Evolutionary conservation across 2,329 filamentous ascomycete species (phyloP).

Genomic region (Pseudopyricularia javanii): DNA sequence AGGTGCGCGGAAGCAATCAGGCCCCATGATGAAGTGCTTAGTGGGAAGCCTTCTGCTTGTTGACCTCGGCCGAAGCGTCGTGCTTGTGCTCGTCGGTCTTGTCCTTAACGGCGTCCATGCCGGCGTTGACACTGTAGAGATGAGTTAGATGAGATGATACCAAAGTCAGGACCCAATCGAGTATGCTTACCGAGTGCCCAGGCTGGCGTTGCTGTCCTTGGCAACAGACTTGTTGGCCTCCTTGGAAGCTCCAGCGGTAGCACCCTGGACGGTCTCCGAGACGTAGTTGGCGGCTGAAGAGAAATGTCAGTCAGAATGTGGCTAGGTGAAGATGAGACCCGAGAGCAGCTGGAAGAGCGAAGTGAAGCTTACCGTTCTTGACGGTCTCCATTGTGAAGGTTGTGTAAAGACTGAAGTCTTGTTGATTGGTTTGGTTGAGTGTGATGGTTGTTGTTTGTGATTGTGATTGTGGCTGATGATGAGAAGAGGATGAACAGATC

Average conservation of each 20-base stretch:
- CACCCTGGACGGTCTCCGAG: slow-evolving; percentile 38
- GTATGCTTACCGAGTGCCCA: slow-evolving; percentile 29
- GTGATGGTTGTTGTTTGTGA: slow-evolving; percentile 5
- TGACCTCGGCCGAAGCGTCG: slow-evolving; percentile 21
- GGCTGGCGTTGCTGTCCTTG: slow-evolving; percentile 36
- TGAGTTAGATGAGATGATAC: not conserved
- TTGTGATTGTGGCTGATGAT: slow-evolving; percentile 7
- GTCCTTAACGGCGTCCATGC: slow-evolving; percentile 20
- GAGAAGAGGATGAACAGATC: not conserved
- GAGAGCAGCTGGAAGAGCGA: too few species aligned
- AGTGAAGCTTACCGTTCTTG: slow-evolving; percentile 22
- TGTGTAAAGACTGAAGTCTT: slow-evolving; percentile 5
- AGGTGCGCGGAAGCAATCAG: not conserved
- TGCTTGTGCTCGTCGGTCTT: slow-evolving; percentile 18
- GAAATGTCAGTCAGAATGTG: not conserved
- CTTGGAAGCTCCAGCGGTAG: slow-evolving; percentile 33
- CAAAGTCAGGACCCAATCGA: not conserved
- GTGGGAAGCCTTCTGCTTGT: slow-evolving; percentile 25
- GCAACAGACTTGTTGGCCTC: slow-evolving; percentile 48
- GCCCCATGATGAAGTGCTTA: slow-evolving; percentile 10
- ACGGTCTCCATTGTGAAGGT: slow-evolving; percentile 24
- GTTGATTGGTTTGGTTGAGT: slow-evolving; percentile 3
- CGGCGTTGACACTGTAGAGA: slow-evolving; percentile 13
- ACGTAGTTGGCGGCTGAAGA: slow-evolving; percentile 40
- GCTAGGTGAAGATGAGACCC: not conserved